These are phyloP conservation scores for Cystobasidiaceae sp. DNA, from an alignment of 1,284 basidiomycete species.

Conservation along the genomic window DNA sequence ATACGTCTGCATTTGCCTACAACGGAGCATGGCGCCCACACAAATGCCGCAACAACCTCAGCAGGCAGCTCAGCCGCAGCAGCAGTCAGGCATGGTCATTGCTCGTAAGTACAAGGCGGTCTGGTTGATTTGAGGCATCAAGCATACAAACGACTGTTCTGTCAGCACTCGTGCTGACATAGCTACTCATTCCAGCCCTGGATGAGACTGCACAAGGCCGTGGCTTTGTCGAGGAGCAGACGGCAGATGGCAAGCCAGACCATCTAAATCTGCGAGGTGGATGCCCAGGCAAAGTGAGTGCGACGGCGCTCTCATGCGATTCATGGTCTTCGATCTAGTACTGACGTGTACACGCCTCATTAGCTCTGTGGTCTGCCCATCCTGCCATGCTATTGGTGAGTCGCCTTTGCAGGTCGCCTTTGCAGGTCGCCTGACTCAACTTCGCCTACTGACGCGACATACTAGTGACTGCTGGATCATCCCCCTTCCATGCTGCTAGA, in stretches of 20 bases:
- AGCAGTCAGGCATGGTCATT: not conserved
- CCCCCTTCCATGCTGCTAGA: conserved; percentile 26
- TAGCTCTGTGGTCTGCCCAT: conserved; percentile 26
- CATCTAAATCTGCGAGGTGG: conserved; percentile 18
- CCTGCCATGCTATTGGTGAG: conserved; percentile 24
- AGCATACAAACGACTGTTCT: too few relatives aligned
- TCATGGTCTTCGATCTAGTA: not conserved
- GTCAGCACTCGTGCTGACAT: not conserved
- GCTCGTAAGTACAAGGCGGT: not conserved
- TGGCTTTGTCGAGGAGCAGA: conserved; percentile 13
- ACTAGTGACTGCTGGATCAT: conserved; percentile 22
- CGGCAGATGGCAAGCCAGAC: conserved; percentile 16
- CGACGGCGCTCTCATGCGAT: not conserved
- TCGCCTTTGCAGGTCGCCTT: not conserved
- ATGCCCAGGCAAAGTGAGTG: conserved; percentile 22
- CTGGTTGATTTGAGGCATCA: too few relatives aligned
- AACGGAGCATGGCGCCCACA: not conserved
- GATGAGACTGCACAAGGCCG: not conserved
- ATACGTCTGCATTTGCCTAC: not conserved
- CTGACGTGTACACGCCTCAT: not conserved
- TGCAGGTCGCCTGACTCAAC: not conserved
- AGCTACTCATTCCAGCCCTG: not conserved
- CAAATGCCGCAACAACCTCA: not conserved
- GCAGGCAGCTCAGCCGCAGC: not conserved
- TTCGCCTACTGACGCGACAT: not conserved